Conservation (phyloP, 805 yeast species). For the Wickerhamiella qilinensis region DNA sequence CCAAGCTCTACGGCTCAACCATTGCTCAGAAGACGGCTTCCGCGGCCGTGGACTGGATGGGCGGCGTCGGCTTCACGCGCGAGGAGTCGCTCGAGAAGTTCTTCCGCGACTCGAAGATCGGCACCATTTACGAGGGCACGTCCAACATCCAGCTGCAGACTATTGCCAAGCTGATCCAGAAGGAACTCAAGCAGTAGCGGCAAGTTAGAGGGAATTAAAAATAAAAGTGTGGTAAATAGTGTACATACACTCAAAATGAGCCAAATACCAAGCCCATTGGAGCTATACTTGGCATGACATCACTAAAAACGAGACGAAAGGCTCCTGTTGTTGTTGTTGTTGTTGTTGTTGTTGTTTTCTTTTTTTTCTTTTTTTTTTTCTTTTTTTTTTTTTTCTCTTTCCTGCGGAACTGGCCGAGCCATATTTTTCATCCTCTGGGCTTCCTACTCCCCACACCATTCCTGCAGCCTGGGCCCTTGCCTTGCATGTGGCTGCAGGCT, state of each 20-base stretch:
- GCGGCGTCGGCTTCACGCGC: slow-evolving; percentile 31
- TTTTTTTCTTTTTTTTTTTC: too few relatives aligned
- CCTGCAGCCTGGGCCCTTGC: too few relatives aligned
- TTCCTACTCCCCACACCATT: too few relatives aligned
- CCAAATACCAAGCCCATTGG: not conserved
- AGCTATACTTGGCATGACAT: too few relatives aligned
- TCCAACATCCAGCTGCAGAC: slow-evolving; percentile 29
- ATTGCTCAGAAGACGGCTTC: slow-evolving; percentile 27
- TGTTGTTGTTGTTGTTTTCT: too few relatives aligned
- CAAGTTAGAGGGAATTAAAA: not conserved
- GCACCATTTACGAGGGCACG: slow-evolving; percentile 30
- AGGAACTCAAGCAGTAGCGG: slow-evolving; percentile 14
- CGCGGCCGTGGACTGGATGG: slow-evolving; percentile 32
- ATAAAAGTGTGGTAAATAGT: not conserved
- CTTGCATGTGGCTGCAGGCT: too few relatives aligned
- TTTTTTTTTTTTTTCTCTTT: too few relatives aligned
- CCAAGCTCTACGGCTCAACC: slow-evolving; percentile 27
- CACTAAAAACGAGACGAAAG: too few relatives aligned
- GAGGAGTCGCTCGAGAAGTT: slow-evolving; percentile 28
- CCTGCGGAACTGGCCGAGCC: too few relatives aligned
- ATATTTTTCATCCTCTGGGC: too few relatives aligned
- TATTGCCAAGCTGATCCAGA: slow-evolving; percentile 26
- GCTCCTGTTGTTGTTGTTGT: too few relatives aligned
- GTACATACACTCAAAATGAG: not conserved
- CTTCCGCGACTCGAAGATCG: slow-evolving; percentile 30